A percentile compares a stretch with the other conserved stretches of the same genome.
These are phyloP conservation scores for Neonectria hederae DNA, from an alignment of 2,329 filamentous ascomycete species.

Conservation along the genomic window DNA sequence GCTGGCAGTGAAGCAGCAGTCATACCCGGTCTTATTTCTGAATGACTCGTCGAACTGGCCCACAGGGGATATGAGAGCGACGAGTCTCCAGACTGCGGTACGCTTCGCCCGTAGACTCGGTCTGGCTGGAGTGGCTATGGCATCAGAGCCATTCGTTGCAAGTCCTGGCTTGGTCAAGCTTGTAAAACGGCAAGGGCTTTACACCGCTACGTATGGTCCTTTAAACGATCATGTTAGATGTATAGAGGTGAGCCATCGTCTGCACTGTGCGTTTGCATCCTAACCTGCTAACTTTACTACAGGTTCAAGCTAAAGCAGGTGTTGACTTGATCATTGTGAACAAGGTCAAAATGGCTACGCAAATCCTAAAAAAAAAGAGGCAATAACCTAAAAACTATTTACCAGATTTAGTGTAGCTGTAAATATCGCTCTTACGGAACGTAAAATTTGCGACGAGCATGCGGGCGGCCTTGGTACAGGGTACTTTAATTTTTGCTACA, in stretches of 20 bases:
- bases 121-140: not conserved
- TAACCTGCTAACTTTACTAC: not conserved
- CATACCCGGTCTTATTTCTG: not conserved
- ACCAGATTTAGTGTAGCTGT: too few relatives aligned
- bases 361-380: too few relatives aligned
- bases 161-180: constrained; percentile 61
- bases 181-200: not conserved
- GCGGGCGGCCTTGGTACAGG: too few relatives aligned
- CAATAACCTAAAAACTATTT: too few relatives aligned
- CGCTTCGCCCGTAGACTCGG: not conserved
- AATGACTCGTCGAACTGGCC: not conserved
- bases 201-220: not conserved
- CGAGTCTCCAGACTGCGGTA: not conserved
- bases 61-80: not conserved
- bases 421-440: too few relatives aligned
- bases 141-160: not conserved
- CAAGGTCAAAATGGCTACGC: not conserved
- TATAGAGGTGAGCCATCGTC: not conserved
- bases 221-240: not conserved
- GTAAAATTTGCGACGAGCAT: too few relatives aligned
- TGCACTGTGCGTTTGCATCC: not conserved
- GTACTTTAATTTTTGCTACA: too few relatives aligned
- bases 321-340: not conserved
- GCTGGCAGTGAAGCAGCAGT: not conserved
- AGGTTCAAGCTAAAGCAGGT: not conserved